Percentiles rank a stretch among this genome's conserved stretches.
phyloP scores from a whole-genome alignment of 441 rosid genomes.

The Corymbia citriodora region DNA sequence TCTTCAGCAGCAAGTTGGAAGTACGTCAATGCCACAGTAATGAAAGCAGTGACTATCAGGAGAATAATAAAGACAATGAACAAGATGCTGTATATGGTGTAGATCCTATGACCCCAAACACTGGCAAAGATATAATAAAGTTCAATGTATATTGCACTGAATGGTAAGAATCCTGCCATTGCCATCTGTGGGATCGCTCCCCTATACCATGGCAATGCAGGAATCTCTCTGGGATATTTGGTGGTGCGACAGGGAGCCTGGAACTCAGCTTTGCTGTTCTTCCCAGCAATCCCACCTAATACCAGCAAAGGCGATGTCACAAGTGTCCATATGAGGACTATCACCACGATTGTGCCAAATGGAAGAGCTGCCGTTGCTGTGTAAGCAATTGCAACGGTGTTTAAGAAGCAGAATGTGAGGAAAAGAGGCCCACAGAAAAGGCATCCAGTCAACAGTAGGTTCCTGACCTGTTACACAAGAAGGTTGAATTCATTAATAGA shows the following conservation, averaged over 20 bases:
- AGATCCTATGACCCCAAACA: constrained; percentile 2
- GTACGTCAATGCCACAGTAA: background rate
- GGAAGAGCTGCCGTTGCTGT: background rate
- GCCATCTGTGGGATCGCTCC: constrained; percentile 1
- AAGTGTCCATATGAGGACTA: constrained; percentile 1
- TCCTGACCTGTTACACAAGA: background rate
- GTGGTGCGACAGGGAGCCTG: constrained; percentile 2
- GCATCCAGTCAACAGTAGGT: background rate
- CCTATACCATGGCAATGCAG: constrained; percentile 1
- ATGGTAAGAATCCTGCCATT: background rate
- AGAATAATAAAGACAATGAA: background rate
- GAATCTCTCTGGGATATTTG: constrained; percentile 1
- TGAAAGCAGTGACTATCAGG: background rate
- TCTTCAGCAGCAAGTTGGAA: background rate
- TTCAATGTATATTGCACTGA: background rate
- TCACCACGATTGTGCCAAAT: background rate
- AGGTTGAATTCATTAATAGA: background rate
- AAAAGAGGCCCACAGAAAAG: background rate
- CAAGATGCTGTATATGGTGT: background rate
- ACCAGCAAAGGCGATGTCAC: background rate
- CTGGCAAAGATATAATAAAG: constrained; percentile 2
- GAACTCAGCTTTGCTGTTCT: constrained; percentile 3
- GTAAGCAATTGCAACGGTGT: background rate
- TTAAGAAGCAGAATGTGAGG: constrained; percentile 1
- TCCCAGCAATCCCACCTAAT: constrained; percentile 1